Evolutionary conservation across 805 yeast genomes (phyloP).

Genomic region (Vanderwaltozyma tropicalis): DNA sequence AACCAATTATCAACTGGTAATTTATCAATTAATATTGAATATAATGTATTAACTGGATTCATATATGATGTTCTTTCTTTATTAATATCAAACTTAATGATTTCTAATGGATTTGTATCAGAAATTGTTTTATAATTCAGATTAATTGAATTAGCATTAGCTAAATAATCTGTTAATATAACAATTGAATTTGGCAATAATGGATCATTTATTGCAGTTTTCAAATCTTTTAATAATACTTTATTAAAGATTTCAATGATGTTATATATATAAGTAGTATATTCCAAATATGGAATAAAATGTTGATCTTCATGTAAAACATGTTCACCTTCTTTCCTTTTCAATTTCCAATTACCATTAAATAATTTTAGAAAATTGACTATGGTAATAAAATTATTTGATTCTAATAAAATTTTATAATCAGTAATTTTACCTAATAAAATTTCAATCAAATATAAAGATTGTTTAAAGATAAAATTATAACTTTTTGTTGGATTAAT

Average conservation of each 20-base stretch:
- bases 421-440: constrained; percentile 27
- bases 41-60: constrained; percentile 49
- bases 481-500: constrained; percentile 28
- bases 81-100: constrained; percentile 35
- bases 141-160: constrained; percentile 24
- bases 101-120: constrained; percentile 13
- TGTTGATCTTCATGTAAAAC: constrained; percentile 47
- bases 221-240: constrained; percentile 12
- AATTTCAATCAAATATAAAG: constrained; percentile 28
- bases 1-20: constrained; percentile 16
- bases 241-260: constrained; percentile 33
- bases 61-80: constrained; percentile 43
- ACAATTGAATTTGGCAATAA: constrained; percentile 27
- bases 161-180: constrained; percentile 17
- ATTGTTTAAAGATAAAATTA: constrained; percentile 27
- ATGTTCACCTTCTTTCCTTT: constrained; percentile 58
- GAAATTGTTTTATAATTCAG: constrained; percentile 17
- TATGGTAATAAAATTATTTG: constrained; percentile 33
- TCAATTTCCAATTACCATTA: constrained; percentile 48
- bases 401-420: constrained; percentile 25
- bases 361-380: constrained; percentile 41
- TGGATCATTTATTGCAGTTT: constrained; percentile 7
- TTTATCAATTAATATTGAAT: constrained; percentile 33
- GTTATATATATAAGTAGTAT: constrained; percentile 35
- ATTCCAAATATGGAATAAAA: constrained; percentile 40